phyloP scores from a whole-genome alignment of 371 early-diverging fungal species.

The Mucor sp. region DNA sequence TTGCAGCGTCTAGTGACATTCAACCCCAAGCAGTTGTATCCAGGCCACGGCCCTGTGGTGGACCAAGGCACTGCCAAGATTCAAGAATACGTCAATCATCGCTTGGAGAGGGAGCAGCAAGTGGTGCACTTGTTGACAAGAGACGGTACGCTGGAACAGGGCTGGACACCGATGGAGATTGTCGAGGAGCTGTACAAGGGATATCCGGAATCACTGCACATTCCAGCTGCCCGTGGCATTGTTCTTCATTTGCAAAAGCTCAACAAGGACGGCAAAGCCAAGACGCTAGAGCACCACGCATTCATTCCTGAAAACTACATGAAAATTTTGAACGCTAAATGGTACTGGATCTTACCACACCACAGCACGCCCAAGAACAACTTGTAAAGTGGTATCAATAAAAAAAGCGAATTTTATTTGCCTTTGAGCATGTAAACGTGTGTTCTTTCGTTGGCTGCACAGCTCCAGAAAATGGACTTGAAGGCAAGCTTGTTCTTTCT shows the following conservation, averaged over 20 bases:
- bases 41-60: conserved; percentile 84
- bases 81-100: conserved; percentile 76
- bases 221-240: conserved; percentile 69
- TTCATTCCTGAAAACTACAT: conserved; percentile 9
- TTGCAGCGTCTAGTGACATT: conserved; percentile 49
- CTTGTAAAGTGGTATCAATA: background rate
- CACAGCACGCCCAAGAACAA: conserved; percentile 5
- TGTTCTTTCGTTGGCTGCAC: conserved; percentile 18
- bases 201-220: conserved; percentile 57
- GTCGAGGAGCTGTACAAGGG: conserved; percentile 64
- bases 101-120: conserved; percentile 75
- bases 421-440: conserved; percentile 30
- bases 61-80: conserved; percentile 60
- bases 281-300: background rate
- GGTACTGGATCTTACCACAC: background rate
- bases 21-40: conserved; percentile 51
- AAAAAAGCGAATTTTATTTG: background rate
- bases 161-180: conserved; percentile 59
- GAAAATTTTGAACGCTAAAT: conserved; percentile 7
- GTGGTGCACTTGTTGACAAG: conserved; percentile 58
- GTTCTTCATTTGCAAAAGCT: conserved; percentile 74
- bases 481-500: conserved; percentile 11
- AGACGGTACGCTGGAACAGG: conserved; percentile 1
- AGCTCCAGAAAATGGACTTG: conserved; percentile 20
- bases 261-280: conserved; percentile 58